Evolutionary conservation across 768 basidiomycete species (phyloP).

Genomic region (Inosperma sp.): DNA sequence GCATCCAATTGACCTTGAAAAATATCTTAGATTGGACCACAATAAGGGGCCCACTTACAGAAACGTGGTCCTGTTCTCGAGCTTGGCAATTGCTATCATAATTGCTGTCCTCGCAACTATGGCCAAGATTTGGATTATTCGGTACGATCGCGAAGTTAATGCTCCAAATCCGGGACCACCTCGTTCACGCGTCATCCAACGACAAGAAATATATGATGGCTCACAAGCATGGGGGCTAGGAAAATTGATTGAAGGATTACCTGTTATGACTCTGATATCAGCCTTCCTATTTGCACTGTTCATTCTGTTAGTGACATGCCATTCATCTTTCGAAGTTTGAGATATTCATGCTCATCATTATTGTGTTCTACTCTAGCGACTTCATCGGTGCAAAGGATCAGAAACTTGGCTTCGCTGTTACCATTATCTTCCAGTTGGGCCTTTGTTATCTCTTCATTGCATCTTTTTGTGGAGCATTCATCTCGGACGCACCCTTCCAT

Average conservation of each 20-base stretch:
- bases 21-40: too few species aligned
- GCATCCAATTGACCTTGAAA: too few species aligned
- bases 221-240: background rate
- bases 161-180: too few species aligned
- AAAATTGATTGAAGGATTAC: background rate
- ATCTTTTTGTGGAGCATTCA: slow-evolving; percentile 3
- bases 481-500: background rate
- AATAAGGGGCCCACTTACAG: too few species aligned
- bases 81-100: too few species aligned
- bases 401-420: background rate
- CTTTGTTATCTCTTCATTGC: background rate
- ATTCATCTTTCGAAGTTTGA: background rate
- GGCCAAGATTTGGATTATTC: too few species aligned
- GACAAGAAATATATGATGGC: too few species aligned
- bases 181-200: too few species aligned
- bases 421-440: background rate
- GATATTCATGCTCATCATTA: background rate
- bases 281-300: background rate
- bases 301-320: background rate
- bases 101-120: too few species aligned
- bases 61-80: too few species aligned
- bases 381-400: background rate
- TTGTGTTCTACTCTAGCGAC: background rate
- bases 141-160: too few species aligned
- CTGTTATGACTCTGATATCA: background rate